These are phyloP conservation scores for Boletus insuetus DNA, from an alignment of 768 basidiomycete genomes.

Conservation along the genomic window DNA sequence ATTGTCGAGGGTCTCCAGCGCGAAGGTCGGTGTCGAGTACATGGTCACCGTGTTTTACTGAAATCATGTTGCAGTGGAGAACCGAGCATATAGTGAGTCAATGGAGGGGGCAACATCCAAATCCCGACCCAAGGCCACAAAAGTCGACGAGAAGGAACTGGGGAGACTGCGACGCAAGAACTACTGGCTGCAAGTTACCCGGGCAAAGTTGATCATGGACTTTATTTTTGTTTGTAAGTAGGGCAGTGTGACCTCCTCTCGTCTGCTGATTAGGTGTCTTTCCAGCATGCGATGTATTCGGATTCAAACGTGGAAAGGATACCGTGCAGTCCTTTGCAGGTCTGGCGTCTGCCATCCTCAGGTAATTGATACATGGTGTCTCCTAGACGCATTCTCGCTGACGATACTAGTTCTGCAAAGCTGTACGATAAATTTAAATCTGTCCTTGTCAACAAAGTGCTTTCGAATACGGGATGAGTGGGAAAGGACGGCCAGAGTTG, in stretches of 20 bases:
- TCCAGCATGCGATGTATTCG: conserved; percentile 78
- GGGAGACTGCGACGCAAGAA: conserved; percentile 63
- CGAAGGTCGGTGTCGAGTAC: conserved; percentile 44
- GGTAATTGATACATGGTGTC: conserved; percentile 42
- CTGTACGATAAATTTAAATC: conserved; percentile 71
- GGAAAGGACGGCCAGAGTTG: not conserved
- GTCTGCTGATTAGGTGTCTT: conserved; percentile 6
- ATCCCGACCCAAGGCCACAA: conserved; percentile 55
- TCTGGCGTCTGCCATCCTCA: conserved; percentile 66
- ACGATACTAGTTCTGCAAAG: conserved; percentile 58
- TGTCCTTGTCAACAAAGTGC: conserved; percentile 50
- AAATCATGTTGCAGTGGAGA: conserved; percentile 52
- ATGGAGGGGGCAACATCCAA: conserved; percentile 68
- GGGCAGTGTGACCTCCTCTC: conserved; percentile 15
- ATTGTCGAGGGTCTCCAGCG: conserved; percentile 63
- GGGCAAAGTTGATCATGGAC: conserved; percentile 78
- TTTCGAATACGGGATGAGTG: conserved; percentile 22
- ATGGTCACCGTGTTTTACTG: not conserved
- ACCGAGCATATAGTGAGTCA: conserved; percentile 70
- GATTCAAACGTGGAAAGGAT: conserved; percentile 57
- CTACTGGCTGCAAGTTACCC: conserved; percentile 71
- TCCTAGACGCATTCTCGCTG: conserved; percentile 1
- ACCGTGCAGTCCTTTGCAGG: conserved; percentile 65
- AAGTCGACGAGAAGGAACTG: conserved; percentile 70
- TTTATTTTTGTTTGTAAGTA: conserved; percentile 80